Evolutionary conservation across 352 stramenopile genomes (phyloP).

Genomic region (Thraustochytrium sp.): DNA sequence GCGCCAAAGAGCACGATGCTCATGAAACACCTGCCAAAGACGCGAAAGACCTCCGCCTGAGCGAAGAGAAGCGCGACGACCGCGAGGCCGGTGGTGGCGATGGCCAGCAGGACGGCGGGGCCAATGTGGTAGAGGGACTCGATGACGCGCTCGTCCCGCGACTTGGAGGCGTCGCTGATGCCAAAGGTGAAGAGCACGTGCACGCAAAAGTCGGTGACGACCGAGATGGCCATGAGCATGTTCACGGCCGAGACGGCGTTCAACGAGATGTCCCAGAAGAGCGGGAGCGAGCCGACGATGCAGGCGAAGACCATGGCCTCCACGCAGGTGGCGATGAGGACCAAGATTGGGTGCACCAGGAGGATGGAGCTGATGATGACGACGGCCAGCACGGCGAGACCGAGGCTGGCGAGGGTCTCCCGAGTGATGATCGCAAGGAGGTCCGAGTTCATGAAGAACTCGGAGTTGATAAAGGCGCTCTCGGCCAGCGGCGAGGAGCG

Average conservation of each 20-base stretch:
- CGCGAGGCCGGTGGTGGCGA: constrained; percentile 44
- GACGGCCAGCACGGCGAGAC: constrained; percentile 38
- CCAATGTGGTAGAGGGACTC: constrained; percentile 41
- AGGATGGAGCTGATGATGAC: constrained; percentile 19
- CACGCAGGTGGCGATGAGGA: background rate
- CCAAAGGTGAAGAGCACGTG: constrained; percentile 48
- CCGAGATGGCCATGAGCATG: constrained; percentile 47
- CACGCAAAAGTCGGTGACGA: constrained; percentile 46
- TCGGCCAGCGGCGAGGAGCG: background rate
- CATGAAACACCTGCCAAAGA: constrained; percentile 48
- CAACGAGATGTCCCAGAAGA: constrained; percentile 41
- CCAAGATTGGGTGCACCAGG: background rate
- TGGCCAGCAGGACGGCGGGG: constrained; percentile 44
- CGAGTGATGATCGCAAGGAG: constrained; percentile 33
- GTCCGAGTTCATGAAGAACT: background rate
- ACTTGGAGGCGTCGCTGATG: background rate
- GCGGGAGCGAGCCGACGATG: constrained; percentile 43
- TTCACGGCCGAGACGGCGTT: constrained; percentile 47
- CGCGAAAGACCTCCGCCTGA: constrained; percentile 42
- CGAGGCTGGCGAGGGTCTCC: constrained; percentile 37
- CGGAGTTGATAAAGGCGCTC: background rate
- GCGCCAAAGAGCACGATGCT: constrained; percentile 41
- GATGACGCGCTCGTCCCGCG: constrained; percentile 30
- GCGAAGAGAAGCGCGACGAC: constrained; percentile 48
- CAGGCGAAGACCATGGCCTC: constrained; percentile 26